Percentiles rank a stretch among this genome's conserved stretches.
phyloP scores from a whole-genome alignment of 805 yeast species.

The Wickerhamomyces chaumierensis region DNA sequence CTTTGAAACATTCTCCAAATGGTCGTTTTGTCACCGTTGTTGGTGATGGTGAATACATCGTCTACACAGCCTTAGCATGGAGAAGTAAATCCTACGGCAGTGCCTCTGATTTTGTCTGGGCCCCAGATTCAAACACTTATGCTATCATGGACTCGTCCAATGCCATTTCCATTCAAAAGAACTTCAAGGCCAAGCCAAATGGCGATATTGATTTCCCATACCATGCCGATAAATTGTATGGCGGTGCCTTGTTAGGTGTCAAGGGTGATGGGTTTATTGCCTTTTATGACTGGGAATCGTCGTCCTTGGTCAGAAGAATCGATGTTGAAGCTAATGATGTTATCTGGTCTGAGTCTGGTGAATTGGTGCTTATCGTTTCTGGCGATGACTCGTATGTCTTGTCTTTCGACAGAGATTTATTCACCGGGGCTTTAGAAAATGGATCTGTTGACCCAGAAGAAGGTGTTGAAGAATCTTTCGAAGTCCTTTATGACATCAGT shows the following conservation, averaged over 20 bases:
- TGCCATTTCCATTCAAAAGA: conserved; percentile 61
- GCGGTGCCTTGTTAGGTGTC: conserved; percentile 84
- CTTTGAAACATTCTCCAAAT: conserved; percentile 85
- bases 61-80: conserved; percentile 97
- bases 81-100: conserved; percentile 88
- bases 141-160: conserved; percentile 69
- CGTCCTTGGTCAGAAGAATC: conserved; percentile 73
- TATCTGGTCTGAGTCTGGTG: conserved; percentile 91
- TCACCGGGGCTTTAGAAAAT: conserved; percentile 47
- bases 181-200: conserved; percentile 69
- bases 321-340: conserved; percentile 77
- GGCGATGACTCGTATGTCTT: conserved; percentile 69
- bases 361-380: conserved; percentile 65
- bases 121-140: conserved; percentile 76
- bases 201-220: conserved; percentile 56
- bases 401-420: conserved; percentile 57
- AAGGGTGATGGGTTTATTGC: conserved; percentile 77
- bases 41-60: conserved; percentile 96
- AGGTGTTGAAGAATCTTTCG: conserved; percentile 82
- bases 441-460: conserved; percentile 64
- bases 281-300: conserved; percentile 91
- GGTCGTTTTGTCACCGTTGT: conserved; percentile 95
- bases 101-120: conserved; percentile 91
- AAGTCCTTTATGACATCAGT: conserved; percentile 68
- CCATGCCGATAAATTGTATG: conserved; percentile 68